Evolutionary conservation across 345 rosid species (phyloP), one percentile per base, ranked within the genome.

Genomic region (Nephelium lappaceum): DNA sequence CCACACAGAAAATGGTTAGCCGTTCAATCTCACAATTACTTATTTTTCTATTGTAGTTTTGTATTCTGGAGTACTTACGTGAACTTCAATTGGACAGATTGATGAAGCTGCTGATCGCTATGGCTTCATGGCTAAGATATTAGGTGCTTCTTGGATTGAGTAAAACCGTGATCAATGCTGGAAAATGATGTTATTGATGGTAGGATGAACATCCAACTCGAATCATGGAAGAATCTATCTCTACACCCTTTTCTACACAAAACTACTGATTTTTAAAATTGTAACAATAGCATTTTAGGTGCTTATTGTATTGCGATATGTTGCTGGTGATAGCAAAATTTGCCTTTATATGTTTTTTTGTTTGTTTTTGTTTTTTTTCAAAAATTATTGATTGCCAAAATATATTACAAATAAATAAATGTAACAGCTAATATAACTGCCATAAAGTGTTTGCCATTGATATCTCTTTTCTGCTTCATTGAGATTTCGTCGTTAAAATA

Each of bases 51-150:
- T 16, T 10, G 10, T 8, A 16, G n/a, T 55, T 25, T 23, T 76
- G 5, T 76, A 23, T 53, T 53, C 3, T 27, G 21, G 16, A 21
- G 65, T 11, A 42, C 5, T 62, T 63, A 14, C 25, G 38, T 53
- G 23, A 21, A 53, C 24, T 67, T n/a, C 36, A 18, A 1, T 77
- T 36, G 7, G 76, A 76, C 91, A 93, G 99, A 94, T 96, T 66
- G 95, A 96, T 4, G 94, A 87, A 83, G 94, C 95, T 3, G 91
- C 98, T 25, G 99, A 93, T 80, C 80, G 95, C 55, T 93, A 91
- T 80, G 75, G 90, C 70, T 93, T 94, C 88, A 91, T 92, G 94
- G 97, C 97, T 3, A 92, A 85, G 87, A 83, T 91, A 94, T 42
- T 90, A 79, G 91, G 73, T 76, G 91, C 91, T 38, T 47, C 91